phyloP scores from a whole-genome alignment of 139 green algal species.

The Spirogloea muscicola region DNA sequence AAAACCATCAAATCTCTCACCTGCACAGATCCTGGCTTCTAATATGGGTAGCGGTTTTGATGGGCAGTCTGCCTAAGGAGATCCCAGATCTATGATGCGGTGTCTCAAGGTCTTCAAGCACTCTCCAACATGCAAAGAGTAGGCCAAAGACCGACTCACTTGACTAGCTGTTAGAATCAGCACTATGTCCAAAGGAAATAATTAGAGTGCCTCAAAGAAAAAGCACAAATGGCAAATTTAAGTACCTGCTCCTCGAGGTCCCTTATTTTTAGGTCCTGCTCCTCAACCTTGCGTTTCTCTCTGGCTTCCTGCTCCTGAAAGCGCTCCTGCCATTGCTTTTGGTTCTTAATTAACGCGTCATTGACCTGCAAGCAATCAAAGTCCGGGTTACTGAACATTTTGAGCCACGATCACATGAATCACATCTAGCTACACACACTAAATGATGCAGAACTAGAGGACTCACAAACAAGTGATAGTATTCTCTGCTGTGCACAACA shows the following conservation, averaged over 20 bases:
- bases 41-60: too few species aligned
- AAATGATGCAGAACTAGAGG: too few species aligned
- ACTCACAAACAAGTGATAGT: too few species aligned
- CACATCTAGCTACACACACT: too few species aligned
- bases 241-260: slow-evolving; percentile 47
- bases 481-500: too few species aligned
- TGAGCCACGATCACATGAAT: too few species aligned
- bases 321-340: slow-evolving; percentile 43
- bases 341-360: slow-evolving; percentile 31
- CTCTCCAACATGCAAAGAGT: neutral
- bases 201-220: slow-evolving; percentile 12
- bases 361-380: slow-evolving; percentile 45
- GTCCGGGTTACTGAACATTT: too few species aligned
- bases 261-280: slow-evolving; percentile 3
- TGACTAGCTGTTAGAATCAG: neutral
- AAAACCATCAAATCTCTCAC: slow-evolving; percentile 44
- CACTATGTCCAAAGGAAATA: neutral
- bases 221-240: slow-evolving; percentile 1
- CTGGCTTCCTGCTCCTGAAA: slow-evolving; percentile 36
- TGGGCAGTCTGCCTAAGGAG: too few species aligned
- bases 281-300: slow-evolving; percentile 1
- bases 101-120: slow-evolving; percentile 7
- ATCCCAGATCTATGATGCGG: neutral
- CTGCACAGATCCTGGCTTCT: too few species aligned
- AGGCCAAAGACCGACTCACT: neutral